These are phyloP conservation scores for Leccinum pachyderme DNA, from an alignment of 1,284 basidiomycete species.

Conservation along the genomic window DNA sequence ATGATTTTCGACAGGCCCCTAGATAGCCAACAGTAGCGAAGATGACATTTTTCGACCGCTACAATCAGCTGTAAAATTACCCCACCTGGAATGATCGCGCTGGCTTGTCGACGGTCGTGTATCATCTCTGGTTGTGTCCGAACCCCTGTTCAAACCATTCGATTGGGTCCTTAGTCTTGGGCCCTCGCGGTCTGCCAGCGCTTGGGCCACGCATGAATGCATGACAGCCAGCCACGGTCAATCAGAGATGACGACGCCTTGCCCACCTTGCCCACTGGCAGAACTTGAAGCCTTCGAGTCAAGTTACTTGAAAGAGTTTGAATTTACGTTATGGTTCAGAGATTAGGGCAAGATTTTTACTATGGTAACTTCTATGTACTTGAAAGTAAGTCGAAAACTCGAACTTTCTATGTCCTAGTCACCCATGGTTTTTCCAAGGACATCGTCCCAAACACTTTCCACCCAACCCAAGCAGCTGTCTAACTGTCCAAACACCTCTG, in stretches of 20 bases:
- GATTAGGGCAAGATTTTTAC: too few species aligned
- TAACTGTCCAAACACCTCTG: slow-evolving; percentile 34
- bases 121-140: neutral
- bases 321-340: too few species aligned
- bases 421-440: slow-evolving; percentile 16
- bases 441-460: slow-evolving; percentile 39
- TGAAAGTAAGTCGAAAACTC: too few species aligned
- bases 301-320: too few species aligned
- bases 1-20: neutral
- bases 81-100: neutral
- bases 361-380: too few species aligned
- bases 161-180: neutral
- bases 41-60: neutral
- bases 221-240: neutral
- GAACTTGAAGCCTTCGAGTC: too few species aligned
- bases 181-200: neutral
- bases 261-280: neutral
- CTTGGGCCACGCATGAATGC: neutral
- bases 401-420: neutral
- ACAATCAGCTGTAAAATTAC: neutral
- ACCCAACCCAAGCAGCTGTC: slow-evolving; percentile 40
- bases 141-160: neutral
- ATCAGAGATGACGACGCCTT: neutral
- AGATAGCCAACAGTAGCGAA: neutral
- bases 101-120: neutral